Evolutionary conservation across 2,329 filamentous ascomycete species (phyloP).

Genomic region (Phaeoacremonium minimum): DNA sequence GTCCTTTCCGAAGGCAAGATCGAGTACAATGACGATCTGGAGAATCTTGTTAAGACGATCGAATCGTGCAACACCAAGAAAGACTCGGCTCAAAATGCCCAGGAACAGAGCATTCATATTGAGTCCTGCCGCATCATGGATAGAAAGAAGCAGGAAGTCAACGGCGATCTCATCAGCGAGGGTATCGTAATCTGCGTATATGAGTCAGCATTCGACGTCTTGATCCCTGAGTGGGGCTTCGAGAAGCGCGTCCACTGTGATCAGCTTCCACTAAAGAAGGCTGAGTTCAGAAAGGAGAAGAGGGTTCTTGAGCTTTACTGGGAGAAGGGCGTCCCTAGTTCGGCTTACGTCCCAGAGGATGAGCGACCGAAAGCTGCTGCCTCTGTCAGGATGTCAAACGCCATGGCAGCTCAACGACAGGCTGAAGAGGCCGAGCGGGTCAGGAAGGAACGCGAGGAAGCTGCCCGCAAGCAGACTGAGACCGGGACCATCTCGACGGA

Average conservation of each 20-base stretch:
- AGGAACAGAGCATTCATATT: conserved; percentile 98
- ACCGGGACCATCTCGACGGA: conserved; percentile 92
- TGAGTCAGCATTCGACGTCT: conserved; percentile 95
- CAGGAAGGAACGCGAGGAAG: conserved; percentile 84
- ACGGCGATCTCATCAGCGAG: conserved; percentile 89
- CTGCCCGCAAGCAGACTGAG: conserved; percentile 87
- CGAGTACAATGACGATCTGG: conserved; percentile 86
- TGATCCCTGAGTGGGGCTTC: conserved; percentile 97
- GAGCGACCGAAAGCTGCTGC: conserved; percentile 83
- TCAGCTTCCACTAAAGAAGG: conserved; percentile 95
- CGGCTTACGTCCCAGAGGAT: conserved; percentile 92
- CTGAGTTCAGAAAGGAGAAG: conserved; percentile 97
- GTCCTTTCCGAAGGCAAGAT: conserved; percentile 76
- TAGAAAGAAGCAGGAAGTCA: conserved; percentile 78
- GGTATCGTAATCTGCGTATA: conserved; percentile 97
- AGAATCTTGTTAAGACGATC: conserved; percentile 83
- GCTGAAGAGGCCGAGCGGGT: conserved; percentile 78
- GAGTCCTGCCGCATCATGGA: conserved; percentile 97
- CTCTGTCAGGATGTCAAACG: conserved; percentile 69
- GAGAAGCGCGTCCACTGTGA: conserved; percentile 99
- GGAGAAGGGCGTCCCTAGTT: conserved; percentile 98
- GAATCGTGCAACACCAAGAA: conserved; percentile 99
- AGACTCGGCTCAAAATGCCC: conserved; percentile 92
- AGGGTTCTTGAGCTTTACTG: conserved; percentile 94
- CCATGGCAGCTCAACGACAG: conserved; percentile 71